phyloP scores from a whole-genome alignment of 257 asterid species.

The Ilex aquifolium region DNA sequence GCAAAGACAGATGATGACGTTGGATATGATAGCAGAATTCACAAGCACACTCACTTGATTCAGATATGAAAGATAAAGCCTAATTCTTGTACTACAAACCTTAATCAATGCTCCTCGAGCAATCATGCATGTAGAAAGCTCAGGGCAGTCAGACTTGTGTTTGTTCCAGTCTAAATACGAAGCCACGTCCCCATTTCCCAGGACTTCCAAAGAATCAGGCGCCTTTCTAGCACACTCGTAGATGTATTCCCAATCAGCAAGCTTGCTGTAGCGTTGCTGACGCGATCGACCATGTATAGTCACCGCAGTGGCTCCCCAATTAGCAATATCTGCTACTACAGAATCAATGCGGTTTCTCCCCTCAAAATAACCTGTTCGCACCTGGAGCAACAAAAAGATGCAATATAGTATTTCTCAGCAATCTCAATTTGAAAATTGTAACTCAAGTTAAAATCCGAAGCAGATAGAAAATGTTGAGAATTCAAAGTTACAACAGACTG shows the following conservation, averaged over 20 bases:
- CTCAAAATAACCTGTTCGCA: conserved; percentile 86
- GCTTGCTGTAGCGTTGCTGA: conserved; percentile 91
- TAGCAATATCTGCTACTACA: conserved; percentile 64
- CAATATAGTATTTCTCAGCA: neutral
- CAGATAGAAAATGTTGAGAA: neutral
- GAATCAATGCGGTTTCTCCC: conserved; percentile 91
- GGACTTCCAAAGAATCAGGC: conserved; percentile 64
- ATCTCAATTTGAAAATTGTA: neutral
- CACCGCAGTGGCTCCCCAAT: conserved; percentile 87
- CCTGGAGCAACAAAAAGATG: conserved; percentile 43
- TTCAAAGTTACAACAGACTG: too few species aligned
- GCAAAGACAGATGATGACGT: conserved; percentile 18
- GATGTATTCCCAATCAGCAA: conserved; percentile 87
- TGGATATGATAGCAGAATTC: neutral
- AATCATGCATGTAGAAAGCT: conserved; percentile 85
- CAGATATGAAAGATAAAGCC: too few species aligned
- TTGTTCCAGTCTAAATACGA: conserved; percentile 84
- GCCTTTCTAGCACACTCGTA: conserved; percentile 61
- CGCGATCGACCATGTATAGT: conserved; percentile 96
- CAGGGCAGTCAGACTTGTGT: conserved; percentile 70
- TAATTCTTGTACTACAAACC: conserved; percentile 33
- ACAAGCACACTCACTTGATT: neutral
- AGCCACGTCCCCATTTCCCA: conserved; percentile 91
- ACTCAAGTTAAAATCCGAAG: neutral
- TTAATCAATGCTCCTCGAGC: conserved; percentile 90